Evolutionary conservation across 148 eudicot genomes (phyloP), one percentile per base, ranked within the genome.

Genomic region (Chenopodium suecicum): DNA sequence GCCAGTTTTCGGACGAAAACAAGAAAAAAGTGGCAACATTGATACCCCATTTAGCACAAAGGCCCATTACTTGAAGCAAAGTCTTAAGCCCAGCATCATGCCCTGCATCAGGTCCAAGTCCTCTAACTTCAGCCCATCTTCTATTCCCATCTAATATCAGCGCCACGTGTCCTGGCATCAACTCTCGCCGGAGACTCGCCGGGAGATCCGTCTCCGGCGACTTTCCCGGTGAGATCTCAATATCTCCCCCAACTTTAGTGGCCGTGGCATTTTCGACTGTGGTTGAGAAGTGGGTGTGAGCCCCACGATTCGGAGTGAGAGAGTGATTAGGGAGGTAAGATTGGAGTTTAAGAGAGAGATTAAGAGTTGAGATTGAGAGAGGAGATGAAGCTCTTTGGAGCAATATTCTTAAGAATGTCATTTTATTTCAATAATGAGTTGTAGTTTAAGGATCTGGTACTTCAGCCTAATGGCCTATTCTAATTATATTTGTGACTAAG

Each of bases 121-220:
- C 85, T 86, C 81, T 76, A 13, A 46, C 50, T 34, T 73, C 75
- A 1, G 90, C 90, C 90, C 88, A 88, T 82, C 87, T 79, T 62
- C 81, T 78, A 52, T 88, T 88, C 1, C 90, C 90, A 75, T 86
- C 90, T 84, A 86, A 73, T 31, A 88, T 84, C 25, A 88, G 50
- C 0, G 87, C 90, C 70, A 88, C 87, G 58, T 88, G 90, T 47
- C 73, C 47, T 29, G 90, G 90, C 87, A 88, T 82, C 37, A 58
- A 29, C 48, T 85, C 89, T 23, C 48, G 62, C 60, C 70, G 54
- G 23, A 87, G 82, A 22, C 60, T 80, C 52, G 65, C 82, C 4
- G 89, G 84, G 31, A 81, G 56, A 16, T 48, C 58, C 8, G 76
- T 31, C 12, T 0, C 20, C 50, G 23, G 12, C 25, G 9, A 37